These are phyloP conservation scores for Fusarium oxysporum DNA, from an alignment of 2,329 filamentous ascomycete species.

Conservation along the genomic window DNA sequence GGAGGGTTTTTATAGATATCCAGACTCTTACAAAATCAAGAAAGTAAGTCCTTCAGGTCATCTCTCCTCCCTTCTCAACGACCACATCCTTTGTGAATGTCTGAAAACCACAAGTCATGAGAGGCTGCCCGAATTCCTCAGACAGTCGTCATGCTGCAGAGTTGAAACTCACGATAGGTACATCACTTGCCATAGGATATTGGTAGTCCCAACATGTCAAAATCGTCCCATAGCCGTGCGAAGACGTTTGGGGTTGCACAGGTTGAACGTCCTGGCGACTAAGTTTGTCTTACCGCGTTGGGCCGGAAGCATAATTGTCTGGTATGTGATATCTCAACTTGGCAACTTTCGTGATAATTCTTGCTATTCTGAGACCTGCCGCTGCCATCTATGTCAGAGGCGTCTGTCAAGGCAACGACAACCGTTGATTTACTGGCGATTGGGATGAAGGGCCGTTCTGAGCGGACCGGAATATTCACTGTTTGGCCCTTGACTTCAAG, in stretches of 20 bases:
- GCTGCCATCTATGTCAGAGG: background rate
- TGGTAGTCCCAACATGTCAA: background rate
- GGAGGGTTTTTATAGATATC: slow-evolving; percentile 16
- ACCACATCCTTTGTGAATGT: accelerated
- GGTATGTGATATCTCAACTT: slow-evolving; percentile 23
- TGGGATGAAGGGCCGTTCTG: background rate
- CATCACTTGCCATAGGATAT: accelerated
- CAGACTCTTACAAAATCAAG: accelerated
- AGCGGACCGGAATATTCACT: background rate
- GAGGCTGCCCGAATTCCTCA: too few relatives aligned
- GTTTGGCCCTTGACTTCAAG: background rate
- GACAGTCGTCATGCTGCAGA: accelerated
- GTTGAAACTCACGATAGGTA: background rate
- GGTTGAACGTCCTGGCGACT: background rate
- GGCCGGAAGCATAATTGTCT: background rate
- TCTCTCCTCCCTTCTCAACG: accelerated
- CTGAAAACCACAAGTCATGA: too few relatives aligned
- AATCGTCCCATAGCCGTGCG: background rate
- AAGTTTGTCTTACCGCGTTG: background rate
- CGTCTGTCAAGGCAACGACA: background rate
- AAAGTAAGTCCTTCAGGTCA: accelerated
- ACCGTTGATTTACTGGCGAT: background rate
- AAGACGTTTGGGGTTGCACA: background rate
- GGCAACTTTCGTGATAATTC: background rate
- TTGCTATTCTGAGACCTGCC: background rate